phyloP scores from a whole-genome alignment of 352 stramenopile species.

The Phytophthora foliorum region DNA sequence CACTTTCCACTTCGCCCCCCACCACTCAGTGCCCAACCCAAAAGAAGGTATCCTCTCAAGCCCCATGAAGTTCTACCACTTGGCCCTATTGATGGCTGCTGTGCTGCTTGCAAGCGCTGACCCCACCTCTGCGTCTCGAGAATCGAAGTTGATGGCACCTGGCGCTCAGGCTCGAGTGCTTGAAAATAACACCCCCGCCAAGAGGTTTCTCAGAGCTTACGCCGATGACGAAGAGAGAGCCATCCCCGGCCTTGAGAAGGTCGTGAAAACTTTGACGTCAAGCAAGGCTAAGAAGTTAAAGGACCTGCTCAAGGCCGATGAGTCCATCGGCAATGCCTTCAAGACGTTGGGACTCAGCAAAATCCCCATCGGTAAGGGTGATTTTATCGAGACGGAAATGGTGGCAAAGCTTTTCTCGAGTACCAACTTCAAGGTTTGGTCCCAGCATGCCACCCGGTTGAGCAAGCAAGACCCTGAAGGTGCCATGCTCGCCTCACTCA shows the following conservation, averaged over 20 bases:
- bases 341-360: constrained; percentile 2
- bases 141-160: not conserved
- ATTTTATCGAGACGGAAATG: not conserved
- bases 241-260: not conserved
- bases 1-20: not conserved
- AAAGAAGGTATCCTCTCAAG: not conserved
- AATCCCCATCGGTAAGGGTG: not conserved
- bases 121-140: not conserved
- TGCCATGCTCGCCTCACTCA: not conserved
- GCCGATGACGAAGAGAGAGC: too few relatives aligned
- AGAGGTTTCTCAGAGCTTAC: constrained; percentile 1
- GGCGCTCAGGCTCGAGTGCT: not conserved
- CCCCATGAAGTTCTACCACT: not conserved
- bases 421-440: constrained; percentile 3
- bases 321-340: not conserved
- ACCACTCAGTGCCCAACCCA: not conserved
- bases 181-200: not conserved
- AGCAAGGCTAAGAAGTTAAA: not conserved
- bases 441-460: not conserved
- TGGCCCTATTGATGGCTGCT: not conserved
- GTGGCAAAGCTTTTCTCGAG: constrained; percentile 1
- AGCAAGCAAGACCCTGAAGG: not conserved
- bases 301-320: not conserved
- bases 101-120: constrained; percentile 2
- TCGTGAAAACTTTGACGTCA: not conserved